Conservation (phyloP, 805 yeast genomes). For the Candida insectorum region DNA sequence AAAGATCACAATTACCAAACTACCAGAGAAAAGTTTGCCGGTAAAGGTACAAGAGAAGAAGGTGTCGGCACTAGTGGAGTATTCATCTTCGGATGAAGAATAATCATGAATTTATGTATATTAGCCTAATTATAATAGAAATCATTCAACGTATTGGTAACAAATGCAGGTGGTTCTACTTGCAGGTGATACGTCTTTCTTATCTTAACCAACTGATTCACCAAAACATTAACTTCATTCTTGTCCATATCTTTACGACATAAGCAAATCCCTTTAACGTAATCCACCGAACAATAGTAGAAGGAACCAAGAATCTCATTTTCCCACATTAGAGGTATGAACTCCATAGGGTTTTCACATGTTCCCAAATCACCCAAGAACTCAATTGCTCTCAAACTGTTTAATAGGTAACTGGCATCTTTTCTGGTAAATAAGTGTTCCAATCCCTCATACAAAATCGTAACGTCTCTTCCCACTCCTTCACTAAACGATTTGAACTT, state of each 20-base stretch:
- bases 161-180: conserved; percentile 30
- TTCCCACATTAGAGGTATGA: conserved; percentile 50
- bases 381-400: conserved; percentile 39
- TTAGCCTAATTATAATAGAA: conserved; percentile 20
- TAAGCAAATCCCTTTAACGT: conserved; percentile 61
- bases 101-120: conserved; percentile 3
- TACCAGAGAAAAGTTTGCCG: conserved; percentile 16
- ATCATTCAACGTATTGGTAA: conserved; percentile 32
- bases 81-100: conserved; percentile 10
- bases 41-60: conserved; percentile 13
- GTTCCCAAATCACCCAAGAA: conserved; percentile 37
- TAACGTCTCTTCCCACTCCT: conserved; percentile 36
- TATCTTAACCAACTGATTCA: conserved; percentile 24
- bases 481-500: conserved; percentile 36
- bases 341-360: conserved; percentile 30
- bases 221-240: conserved; percentile 23
- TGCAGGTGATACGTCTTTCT: conserved; percentile 28
- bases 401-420: conserved; percentile 35
- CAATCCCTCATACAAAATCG: conserved; percentile 33
- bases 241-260: conserved; percentile 45
- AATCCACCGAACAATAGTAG: conserved; percentile 74
- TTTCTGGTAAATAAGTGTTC: conserved; percentile 37
- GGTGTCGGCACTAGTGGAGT: conserved; percentile 4
- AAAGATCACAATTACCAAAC: too few relatives aligned
- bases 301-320: conserved; percentile 56